These are phyloP conservation scores for Fusarium nodosum DNA, from an alignment of 2,329 filamentous ascomycete species.

Conservation along the genomic window DNA sequence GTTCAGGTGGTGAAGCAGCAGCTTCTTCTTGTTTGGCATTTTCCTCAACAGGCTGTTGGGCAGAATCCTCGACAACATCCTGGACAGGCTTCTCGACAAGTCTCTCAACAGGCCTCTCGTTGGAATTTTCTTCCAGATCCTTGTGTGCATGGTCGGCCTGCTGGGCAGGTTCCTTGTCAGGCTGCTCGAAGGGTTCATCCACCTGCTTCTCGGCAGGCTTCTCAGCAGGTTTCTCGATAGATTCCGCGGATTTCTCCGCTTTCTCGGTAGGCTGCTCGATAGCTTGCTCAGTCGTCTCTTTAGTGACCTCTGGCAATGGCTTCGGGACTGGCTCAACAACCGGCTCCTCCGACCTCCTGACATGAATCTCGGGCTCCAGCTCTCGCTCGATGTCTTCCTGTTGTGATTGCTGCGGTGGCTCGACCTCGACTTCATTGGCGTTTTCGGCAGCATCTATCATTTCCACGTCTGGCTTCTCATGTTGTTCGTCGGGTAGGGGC, in stretches of 20 bases:
- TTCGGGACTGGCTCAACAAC: conserved; percentile 9
- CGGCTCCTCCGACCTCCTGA: conserved; percentile 19
- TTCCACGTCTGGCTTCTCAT: conserved; percentile 29
- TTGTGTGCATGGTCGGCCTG: neutral
- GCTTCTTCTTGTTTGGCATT: conserved; percentile 8
- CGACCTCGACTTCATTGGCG: neutral
- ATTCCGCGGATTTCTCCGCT: conserved; percentile 1
- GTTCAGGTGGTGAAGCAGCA: conserved; percentile 45
- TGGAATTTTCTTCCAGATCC: neutral
- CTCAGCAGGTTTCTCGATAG: neutral
- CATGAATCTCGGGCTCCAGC: conserved; percentile 11
- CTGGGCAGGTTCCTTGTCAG: neutral
- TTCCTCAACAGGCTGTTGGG: conserved; percentile 3
- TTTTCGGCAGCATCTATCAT: conserved; percentile 44
- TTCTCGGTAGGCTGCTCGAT: neutral
- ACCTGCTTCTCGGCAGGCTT: neutral
- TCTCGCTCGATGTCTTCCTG: conserved; percentile 8
- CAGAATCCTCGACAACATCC: neutral
- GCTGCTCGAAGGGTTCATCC: neutral
- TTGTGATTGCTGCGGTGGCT: conserved; percentile 1
- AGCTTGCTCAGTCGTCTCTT: conserved; percentile 1
- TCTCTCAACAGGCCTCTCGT: conserved; percentile 10
- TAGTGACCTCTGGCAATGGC: conserved; percentile 2
- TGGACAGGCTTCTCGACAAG: neutral
- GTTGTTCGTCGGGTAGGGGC: conserved; percentile 6